Base-by-base conservation (phyloP, 768 basidiomycete genomes). In the Pleurotus ostreatus region DNA sequence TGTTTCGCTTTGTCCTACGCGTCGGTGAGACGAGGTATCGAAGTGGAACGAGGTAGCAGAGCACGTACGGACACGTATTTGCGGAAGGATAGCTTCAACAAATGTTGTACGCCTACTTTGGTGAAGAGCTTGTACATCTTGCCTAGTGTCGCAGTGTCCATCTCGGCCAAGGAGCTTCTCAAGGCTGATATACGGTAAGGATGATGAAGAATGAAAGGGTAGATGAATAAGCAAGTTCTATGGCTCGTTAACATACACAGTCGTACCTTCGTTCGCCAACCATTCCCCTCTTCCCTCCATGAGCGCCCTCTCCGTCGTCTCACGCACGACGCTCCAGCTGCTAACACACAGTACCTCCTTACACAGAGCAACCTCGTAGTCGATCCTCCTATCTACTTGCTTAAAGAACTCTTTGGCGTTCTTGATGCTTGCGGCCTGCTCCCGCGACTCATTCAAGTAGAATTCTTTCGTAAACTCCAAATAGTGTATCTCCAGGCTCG, bases 101-200 rank as follows among this genome's bases (percentile, higher is more conserved):
- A 68, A 55, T 79, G 78, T 34, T 81, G 67, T 0, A 78, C 79
- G 23, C 74, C 72, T 0, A 91, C 83, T 4, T 85, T 78, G 1
- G 73, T 66, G 58, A 92, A 89, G 5, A 88, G 72, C 1, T 66
- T 63, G 65, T 91, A 88, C 74, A 93, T 80, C 16, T 66, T 69
- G 11, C 62, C 63, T 9, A 92, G 69, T 4, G 66, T 72, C 2
- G 66, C 65, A 16, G 74, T 70, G 12, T 81, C 74, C 59, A 74
- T 75, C 9, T 64, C 69, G 3, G 76, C 71, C 69, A 89, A 77
- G 54, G 84, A 78, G 0, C 70, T 65, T 2, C 78, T 73, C 25
- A 90, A 62, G 43, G 81, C 89, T 89, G 51, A 22, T 13, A 7
- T 20, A n/a, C 41, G 3, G n/a, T 13, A 44, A 41, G 23, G 23